These are phyloP conservation scores for Setomelanomma holmii DNA, from an alignment of 2,329 filamentous ascomycete species.

Conservation along the genomic window DNA sequence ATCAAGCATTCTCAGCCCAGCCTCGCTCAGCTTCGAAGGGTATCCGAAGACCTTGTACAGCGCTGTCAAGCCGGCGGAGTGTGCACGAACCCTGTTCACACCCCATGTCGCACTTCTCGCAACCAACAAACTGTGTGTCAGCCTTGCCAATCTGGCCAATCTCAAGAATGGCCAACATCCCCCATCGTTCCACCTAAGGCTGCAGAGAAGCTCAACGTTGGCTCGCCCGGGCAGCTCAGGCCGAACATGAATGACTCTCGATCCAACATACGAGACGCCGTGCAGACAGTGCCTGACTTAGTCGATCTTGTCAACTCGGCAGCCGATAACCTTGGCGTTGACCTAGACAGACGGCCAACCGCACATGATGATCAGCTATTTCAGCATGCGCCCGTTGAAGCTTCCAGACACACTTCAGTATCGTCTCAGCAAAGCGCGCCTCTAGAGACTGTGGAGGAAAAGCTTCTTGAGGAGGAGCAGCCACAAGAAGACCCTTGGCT, in stretches of 20 bases:
- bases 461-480: slow-evolving; percentile 8
- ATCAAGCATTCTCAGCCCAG: slow-evolving; percentile 33
- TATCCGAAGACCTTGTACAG: slow-evolving; percentile 28
- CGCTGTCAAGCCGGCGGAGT: slow-evolving; percentile 10
- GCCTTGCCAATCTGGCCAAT: slow-evolving; percentile 1
- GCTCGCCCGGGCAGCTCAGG: slow-evolving; percentile 27
- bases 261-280: slow-evolving; percentile 22
- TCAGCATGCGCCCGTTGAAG: slow-evolving; percentile 28
- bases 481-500: slow-evolving; percentile 26
- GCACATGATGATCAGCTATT: slow-evolving; percentile 35
- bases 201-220: slow-evolving; percentile 36
- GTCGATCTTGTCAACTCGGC: slow-evolving; percentile 46
- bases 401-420: slow-evolving; percentile 7
- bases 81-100: slow-evolving; percentile 8
- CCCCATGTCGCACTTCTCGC: slow-evolving; percentile 4
- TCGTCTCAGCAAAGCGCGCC: not conserved
- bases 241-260: slow-evolving; percentile 43
- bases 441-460: slow-evolving; percentile 6
- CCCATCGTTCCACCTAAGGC: slow-evolving; percentile 25
- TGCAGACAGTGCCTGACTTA: slow-evolving; percentile 44
- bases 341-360: slow-evolving; percentile 33
- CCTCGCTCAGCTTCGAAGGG: slow-evolving; percentile 21
- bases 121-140: slow-evolving; percentile 4
- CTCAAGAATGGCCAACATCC: slow-evolving; percentile 17
- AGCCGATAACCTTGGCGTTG: slow-evolving; percentile 45